Conservation (phyloP, 176 grass and related monocot genomes). For the Phoenix dactylifera region DNA sequence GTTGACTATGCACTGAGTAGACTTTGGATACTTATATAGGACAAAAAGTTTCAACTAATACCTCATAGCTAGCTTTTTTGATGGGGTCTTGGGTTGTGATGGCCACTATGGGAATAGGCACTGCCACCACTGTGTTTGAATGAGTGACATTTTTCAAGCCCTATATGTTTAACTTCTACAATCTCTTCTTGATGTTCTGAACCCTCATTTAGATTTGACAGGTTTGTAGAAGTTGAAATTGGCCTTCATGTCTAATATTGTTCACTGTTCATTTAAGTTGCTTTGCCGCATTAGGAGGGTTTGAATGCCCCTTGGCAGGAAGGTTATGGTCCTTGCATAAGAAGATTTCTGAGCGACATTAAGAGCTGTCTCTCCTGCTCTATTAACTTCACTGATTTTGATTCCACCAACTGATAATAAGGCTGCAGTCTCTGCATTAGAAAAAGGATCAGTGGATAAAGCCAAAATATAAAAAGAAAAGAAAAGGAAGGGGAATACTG, state of each 20-base stretch:
- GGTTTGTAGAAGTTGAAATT: slow-evolving; percentile 11
- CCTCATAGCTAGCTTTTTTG: no score
- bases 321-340: not conserved
- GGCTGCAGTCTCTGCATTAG: slow-evolving; percentile 3
- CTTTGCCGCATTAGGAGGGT: not conserved
- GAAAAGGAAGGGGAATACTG: no score
- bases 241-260: slow-evolving; percentile 13
- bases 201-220: slow-evolving; percentile 8
- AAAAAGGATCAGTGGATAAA: not conserved
- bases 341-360: not conserved
- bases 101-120: slow-evolving; percentile 9
- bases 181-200: slow-evolving; percentile 12
- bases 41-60: no score
- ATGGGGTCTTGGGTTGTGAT: not conserved
- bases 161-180: slow-evolving; percentile 2
- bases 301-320: not conserved
- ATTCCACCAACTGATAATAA: slow-evolving; percentile 8
- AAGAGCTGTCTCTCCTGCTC: slow-evolving; percentile 12
- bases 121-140: slow-evolving; percentile 9
- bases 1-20: no score
- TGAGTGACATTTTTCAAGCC: slow-evolving; percentile 7
- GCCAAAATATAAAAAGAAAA: no score
- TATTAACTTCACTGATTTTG: slow-evolving; percentile 6
- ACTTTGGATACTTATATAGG: no score
- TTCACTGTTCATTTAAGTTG: slow-evolving; percentile 13